Evolutionary conservation across 352 stramenopile genomes (phyloP).

Genomic region (Pythium rishiriense): DNA sequence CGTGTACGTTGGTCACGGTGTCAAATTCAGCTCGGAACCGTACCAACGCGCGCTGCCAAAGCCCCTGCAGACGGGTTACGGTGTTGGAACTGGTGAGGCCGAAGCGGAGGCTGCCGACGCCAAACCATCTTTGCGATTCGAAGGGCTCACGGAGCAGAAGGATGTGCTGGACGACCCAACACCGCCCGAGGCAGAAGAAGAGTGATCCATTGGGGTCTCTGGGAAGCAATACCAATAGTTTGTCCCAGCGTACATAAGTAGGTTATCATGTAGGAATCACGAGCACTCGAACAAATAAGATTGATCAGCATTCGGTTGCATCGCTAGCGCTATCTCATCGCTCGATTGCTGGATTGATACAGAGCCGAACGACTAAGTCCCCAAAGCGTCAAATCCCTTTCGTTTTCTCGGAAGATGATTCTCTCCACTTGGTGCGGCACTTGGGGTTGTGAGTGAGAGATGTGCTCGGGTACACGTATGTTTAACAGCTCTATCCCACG

Average conservation of each 20-base stretch:
- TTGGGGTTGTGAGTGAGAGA: background rate
- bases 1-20: slow-evolving; percentile 86
- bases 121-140: slow-evolving; percentile 51
- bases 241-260: background rate
- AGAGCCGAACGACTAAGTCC: background rate
- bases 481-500: background rate
- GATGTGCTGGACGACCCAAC: slow-evolving; percentile 82
- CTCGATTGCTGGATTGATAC: background rate
- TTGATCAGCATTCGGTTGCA: too few species aligned
- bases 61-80: slow-evolving; percentile 50
- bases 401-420: background rate
- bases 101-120: slow-evolving; percentile 30
- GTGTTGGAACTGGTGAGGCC: slow-evolving; percentile 42
- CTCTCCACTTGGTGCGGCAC: background rate
- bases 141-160: slow-evolving; percentile 61
- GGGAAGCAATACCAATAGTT: background rate
- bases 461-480: background rate
- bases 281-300: background rate
- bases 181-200: slow-evolving; percentile 56
- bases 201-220: background rate
- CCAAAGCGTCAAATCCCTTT: background rate
- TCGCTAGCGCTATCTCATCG: background rate
- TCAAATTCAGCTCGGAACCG: slow-evolving; percentile 67
- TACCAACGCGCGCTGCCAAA: slow-evolving; percentile 61
- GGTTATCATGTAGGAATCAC: background rate